Evolutionary conservation across 164 flowering plant species (phyloP).

Genomic region (Vitis amurensis): DNA sequence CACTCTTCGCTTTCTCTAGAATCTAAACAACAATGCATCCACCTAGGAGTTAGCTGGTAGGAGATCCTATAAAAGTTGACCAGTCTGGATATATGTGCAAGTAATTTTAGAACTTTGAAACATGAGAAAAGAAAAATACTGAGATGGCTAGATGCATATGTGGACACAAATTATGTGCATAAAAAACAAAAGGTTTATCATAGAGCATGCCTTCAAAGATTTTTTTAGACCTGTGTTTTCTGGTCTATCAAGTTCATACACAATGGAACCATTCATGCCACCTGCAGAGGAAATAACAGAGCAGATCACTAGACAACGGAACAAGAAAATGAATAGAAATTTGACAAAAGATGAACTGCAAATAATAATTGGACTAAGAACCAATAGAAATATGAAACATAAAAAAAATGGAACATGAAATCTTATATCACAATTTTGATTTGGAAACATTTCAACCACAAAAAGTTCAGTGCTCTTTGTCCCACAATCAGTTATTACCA

Average conservation of each 20-base stretch:
- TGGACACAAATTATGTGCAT: too few relatives aligned
- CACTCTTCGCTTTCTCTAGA: constrained; percentile 70
- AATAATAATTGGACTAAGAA: not conserved
- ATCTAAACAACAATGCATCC: constrained; percentile 56
- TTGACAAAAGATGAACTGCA: too few relatives aligned
- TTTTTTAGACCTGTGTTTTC: constrained; percentile 83
- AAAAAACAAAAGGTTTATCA: constrained; percentile 7
- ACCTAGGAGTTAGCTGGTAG: constrained; percentile 35
- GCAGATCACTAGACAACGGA: not conserved
- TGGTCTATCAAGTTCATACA: constrained; percentile 84
- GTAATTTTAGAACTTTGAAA: not conserved
- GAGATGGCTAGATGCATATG: not conserved
- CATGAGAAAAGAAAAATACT: not conserved
- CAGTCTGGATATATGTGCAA: constrained; percentile 9
- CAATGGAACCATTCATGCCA: constrained; percentile 95
- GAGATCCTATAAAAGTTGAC: constrained; percentile 7
- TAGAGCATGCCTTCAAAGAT: constrained; percentile 64
- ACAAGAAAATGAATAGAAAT: not conserved
- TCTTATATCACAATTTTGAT: too few relatives aligned
- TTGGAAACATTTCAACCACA: too few relatives aligned
- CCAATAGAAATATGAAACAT: too few relatives aligned
- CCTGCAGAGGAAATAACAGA: constrained; percentile 47
- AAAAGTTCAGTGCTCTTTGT: not conserved
- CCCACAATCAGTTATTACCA: not conserved
- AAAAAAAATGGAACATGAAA: too few relatives aligned